Conservation (phyloP, 257 asterid genomes). For the Solanum phureja region DNA sequence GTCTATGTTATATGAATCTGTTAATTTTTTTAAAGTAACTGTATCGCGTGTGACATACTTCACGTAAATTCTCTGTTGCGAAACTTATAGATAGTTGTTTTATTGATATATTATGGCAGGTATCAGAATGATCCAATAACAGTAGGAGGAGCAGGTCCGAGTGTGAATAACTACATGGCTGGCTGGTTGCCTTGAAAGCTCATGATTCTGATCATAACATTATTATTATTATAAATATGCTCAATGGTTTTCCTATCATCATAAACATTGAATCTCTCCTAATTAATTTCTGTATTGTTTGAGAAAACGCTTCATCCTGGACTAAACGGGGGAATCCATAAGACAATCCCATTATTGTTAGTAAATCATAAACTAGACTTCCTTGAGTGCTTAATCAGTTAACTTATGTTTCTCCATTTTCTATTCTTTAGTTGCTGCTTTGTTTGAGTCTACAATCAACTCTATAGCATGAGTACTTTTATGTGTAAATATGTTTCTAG, state of each 20-base stretch:
- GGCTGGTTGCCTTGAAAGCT: constrained; percentile 70
- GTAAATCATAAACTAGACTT: neutral
- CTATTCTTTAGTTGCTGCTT: neutral
- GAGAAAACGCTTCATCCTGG: neutral
- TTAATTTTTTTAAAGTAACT: neutral
- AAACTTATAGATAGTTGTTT: neutral
- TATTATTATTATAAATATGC: neutral
- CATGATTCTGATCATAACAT: neutral
- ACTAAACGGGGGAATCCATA: neutral
- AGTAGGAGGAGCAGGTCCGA: constrained; percentile 74
- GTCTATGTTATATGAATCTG: neutral
- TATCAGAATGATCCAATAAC: constrained; percentile 60
- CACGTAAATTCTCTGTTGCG: neutral
- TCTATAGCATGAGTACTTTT: neutral
- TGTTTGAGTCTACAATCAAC: neutral
- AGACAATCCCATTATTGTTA: neutral
- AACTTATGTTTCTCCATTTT: neutral
- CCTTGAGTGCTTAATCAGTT: neutral
- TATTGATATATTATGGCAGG: constrained; percentile 25
- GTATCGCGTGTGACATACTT: neutral
- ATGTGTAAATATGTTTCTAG: neutral
- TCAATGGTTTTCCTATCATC: neutral
- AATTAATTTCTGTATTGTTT: neutral
- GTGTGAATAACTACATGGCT: constrained; percentile 78
- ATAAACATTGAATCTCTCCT: neutral